Conservation (phyloP, 75 land plant species). For the Larix kaempferi region DNA sequence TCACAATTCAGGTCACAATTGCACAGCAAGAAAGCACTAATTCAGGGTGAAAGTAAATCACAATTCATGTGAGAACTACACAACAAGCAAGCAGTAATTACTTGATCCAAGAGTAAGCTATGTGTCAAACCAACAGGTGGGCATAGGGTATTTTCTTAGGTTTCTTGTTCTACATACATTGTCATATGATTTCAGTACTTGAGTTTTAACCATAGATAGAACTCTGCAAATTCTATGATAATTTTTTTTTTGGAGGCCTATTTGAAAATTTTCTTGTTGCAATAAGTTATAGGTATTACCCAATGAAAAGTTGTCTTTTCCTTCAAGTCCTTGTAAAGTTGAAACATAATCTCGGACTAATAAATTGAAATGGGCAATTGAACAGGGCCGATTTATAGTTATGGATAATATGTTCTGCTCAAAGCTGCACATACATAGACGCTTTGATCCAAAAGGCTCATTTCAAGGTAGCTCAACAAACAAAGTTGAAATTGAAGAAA, state of each 20-base stretch:
- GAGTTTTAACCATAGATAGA: too few relatives aligned
- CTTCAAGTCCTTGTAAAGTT: neutral
- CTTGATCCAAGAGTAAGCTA: too few relatives aligned
- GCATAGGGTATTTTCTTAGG: conserved; percentile 22
- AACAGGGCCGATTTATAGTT: conserved; percentile 62
- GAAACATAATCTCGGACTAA: neutral
- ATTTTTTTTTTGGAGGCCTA: neutral
- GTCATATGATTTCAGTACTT: neutral
- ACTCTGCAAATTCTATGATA: too few relatives aligned
- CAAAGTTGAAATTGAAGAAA: conserved; percentile 86
- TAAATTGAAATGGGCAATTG: neutral
- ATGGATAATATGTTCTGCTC: conserved; percentile 94
- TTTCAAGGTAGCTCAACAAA: conserved; percentile 86
- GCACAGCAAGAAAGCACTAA: too few relatives aligned
- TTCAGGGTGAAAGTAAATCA: too few relatives aligned
- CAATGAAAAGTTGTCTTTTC: neutral
- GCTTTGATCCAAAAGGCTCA: conserved; percentile 88
- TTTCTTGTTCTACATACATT: neutral
- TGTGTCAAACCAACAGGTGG: conserved; percentile 86
- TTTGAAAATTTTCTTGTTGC: neutral
- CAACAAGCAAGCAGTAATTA: too few relatives aligned
- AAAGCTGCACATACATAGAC: conserved; percentile 73
- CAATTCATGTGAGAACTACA: too few relatives aligned
- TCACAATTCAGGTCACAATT: too few relatives aligned
- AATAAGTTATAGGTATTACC: neutral